Evolutionary conservation across 1,284 basidiomycete genomes (phyloP), one percentile per base, ranked within the genome.

Genomic region (Volvariella surrecta): DNA sequence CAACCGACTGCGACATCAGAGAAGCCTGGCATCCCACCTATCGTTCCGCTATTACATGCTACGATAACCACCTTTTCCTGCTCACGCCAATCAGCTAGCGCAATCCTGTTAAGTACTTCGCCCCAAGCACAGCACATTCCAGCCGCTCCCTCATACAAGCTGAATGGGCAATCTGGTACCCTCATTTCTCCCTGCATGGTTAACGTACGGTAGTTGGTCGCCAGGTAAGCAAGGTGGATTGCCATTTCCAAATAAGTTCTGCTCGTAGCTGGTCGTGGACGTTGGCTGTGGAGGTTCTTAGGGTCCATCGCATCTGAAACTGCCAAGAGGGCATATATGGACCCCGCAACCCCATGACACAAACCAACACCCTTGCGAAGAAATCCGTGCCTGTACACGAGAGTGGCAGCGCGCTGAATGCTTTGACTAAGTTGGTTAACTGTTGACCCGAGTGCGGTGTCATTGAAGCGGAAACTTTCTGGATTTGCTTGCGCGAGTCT

Each of bases 61-160:
- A 46, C 17, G 32, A 17, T 9, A 32, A 40, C 37, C 42, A 32
- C 41, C 44, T 43, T 22, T 21, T 44, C 39, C 35, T 17, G 24
- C 51, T 42, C 34, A 47, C 42, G 40, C 54, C 49, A 45, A 11
- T 6, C 24, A 6, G 24, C 6, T 6, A 28, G 24, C 24, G 24
- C 6, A 11, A 74, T 43, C 39, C 66, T 57, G 37, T 52, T 53
- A 16, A 73, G 48, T 11, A 74, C 57, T 50, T 72, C 72, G 11
- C 62, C 65, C 70, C 71, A 77, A 13, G 73, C 74, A 47, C 69
- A 71, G 50, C 74, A 76, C 67, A 74, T 71, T 13, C 76, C 76
- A 9, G 70, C 70, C 30, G 67, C 46, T 9, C 76, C 75, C 50
- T 73, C 74, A 47, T 74, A 78, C 47, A 78, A 55, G 48, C 74